Base-by-base conservation (phyloP, 1,284 basidiomycete genomes). In the Fistulina hepatica region DNA sequence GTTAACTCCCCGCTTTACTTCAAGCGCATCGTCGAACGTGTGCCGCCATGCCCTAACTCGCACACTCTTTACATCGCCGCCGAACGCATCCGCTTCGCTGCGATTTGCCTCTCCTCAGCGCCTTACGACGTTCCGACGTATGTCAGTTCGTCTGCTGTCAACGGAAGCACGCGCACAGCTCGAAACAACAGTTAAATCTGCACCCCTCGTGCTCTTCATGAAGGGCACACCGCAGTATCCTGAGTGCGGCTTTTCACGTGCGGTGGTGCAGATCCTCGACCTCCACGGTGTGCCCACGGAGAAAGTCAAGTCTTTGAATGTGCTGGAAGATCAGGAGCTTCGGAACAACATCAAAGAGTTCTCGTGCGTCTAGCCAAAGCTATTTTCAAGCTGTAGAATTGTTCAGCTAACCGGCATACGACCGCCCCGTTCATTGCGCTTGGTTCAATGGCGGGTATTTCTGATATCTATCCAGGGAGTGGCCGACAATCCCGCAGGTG, bases 401-500 rank as follows among this genome's bases (percentile, higher is more conserved):
- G 33, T 22, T n/a, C n/a, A n/a, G n/a, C n/a, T n/a, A n/a, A n/a
- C 32, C 23, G 16, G 30, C 36, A n/a, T 31, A 12, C 37, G 12
- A 24, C 11, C 20, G 13, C 7, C 11, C 7, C 6, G 5, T 30
- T 19, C 33, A 21, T 41, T 20, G 5, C 13, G 13, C 15, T 33
- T 27, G 17, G 31, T n/a, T n/a, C 6, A 17, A 13, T 15, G 28
- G 16, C 8, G 8, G 3, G 28, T 8, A 25, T 17, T 36, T 40
- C 33, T n/a, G 34, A 32, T 21, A 25, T 36, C 4, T 31, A n/a
- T 21, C 6, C 52, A 94, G 90, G 33, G 88, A 93, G 53, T 98
- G 94, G 94, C 94, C 94, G 12, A 98, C 94, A 13, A 83, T 98
- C 48, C 95, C 95, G 9, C 94, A 98, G 59, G 63, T 98, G 7